Base-by-base conservation (phyloP, 1,139 yeast species). In the Diutina sp. region DNA sequence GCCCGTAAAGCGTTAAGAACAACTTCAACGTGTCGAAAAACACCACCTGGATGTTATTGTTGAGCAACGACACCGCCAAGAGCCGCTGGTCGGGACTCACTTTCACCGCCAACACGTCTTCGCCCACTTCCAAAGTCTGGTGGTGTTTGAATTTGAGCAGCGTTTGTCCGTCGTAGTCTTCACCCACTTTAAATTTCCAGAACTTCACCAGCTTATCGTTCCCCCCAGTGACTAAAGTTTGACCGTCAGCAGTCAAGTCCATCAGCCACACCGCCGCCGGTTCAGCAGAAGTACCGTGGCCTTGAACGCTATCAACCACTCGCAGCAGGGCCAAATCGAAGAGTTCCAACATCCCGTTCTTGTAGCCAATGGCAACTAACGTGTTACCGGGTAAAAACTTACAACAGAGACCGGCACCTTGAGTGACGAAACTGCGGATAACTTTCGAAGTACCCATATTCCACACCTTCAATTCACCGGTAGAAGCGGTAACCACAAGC, bases 11-110 rank as follows among this genome's bases (percentile, higher is more conserved):
- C 63, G 95, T 89, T 61, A 93, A 77, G 72, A 80, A 93, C 65
- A 93, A 85, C 70, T 93, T 95, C 67, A 90, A 78, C 2, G 95
- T 77, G 66, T 93, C 98, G 57, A 85, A 76, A 68, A 86, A 91
- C 63, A 93, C 90, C 38, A 93, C 95, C 70, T 95, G 95, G 55
- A 93, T 97, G 18, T 97, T 93, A 66, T 87, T 90, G 69, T 93
- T 97, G 63, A 93, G 77, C 57, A 95, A 74, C 0, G 98, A 87
- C 4, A 88, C 86, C 2, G 98, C 96, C 58, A 95, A 72, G 59
- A 78, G 81, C 64, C 79, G 87, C 58, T 83, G 75, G 66, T 90
- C 95, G 3, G 96, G 91, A 0, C 97, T 88, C n/a, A 91, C 76
- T 60, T 77, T 83, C 11, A 95, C 90, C 55, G 89, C 74, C 57